These are phyloP conservation scores for Aspergillus asperescens DNA, from an alignment of 495 filamentous ascomycete species.

Conservation along the genomic window DNA sequence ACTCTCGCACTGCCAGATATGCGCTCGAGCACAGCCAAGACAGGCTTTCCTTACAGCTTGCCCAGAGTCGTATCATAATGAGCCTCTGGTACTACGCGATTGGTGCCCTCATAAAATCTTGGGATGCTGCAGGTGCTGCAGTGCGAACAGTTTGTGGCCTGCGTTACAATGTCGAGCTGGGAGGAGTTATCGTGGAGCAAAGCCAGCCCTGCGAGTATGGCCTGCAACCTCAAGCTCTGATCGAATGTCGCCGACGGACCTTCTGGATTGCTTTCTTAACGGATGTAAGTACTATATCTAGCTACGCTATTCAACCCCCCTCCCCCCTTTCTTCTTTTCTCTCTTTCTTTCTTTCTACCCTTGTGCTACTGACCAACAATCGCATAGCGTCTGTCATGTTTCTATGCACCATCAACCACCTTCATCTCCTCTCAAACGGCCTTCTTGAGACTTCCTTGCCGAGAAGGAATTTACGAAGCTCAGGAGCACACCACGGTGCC, in stretches of 20 bases:
- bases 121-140: constrained; percentile 56
- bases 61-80: constrained; percentile 58
- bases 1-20: constrained; percentile 54
- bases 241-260: constrained; percentile 60
- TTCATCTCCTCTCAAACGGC: constrained; percentile 49
- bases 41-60: constrained; percentile 52
- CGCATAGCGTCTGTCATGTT: constrained; percentile 51
- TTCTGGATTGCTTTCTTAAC: constrained; percentile 63
- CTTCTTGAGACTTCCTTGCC: constrained; percentile 58
- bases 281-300: constrained; percentile 43
- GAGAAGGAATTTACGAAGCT: constrained; percentile 52
- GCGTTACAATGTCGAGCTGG: constrained; percentile 57
- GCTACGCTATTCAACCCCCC: no score
- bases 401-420: constrained; percentile 43
- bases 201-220: constrained; percentile 49
- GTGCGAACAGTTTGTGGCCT: constrained; percentile 53
- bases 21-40: constrained; percentile 48
- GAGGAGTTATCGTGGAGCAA: constrained; percentile 43
- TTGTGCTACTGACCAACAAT: background rate
- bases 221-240: constrained; percentile 50
- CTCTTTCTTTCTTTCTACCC: background rate
- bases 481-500: constrained; percentile 48
- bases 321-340: background rate
- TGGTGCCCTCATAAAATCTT: constrained; percentile 48
- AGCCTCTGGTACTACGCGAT: constrained; percentile 58